phyloP scores from a whole-genome alignment of 768 basidiomycete genomes.

The Cubamyces sp. region DNA sequence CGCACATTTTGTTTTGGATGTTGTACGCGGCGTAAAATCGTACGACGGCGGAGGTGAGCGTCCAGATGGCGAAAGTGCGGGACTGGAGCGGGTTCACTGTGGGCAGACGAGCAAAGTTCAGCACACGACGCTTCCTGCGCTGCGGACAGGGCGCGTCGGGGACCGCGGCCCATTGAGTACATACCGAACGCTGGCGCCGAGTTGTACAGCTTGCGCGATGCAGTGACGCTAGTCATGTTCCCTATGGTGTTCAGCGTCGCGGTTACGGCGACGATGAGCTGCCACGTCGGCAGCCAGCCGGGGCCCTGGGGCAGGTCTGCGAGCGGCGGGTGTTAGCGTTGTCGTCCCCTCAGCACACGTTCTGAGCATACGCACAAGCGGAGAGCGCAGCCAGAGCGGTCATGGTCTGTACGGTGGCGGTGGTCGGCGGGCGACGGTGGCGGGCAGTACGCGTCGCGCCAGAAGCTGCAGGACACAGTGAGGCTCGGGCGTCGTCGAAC shows the following conservation, averaged over 20 bases:
- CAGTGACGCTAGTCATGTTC: constrained; percentile 75
- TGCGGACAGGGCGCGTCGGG: not conserved
- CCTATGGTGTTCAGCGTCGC: constrained; percentile 88
- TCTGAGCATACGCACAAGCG: constrained; percentile 23
- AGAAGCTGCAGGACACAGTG: not conserved
- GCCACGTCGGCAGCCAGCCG: constrained; percentile 87
- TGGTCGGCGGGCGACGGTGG: not conserved
- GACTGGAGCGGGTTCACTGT: constrained; percentile 87
- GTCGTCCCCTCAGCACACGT: not conserved
- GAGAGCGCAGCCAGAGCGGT: constrained; percentile 19
- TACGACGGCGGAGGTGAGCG: constrained; percentile 80
- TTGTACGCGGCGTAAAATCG: constrained; percentile 90
- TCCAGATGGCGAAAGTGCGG: constrained; percentile 92
- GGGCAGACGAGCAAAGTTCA: not conserved
- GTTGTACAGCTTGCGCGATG: constrained; percentile 80
- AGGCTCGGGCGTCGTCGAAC: constrained; percentile 1
- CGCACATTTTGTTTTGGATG: constrained; percentile 80
- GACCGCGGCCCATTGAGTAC: not conserved
- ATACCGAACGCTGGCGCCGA: constrained; percentile 40
- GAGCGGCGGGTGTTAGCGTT: not conserved
- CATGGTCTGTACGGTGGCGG: constrained; percentile 4
- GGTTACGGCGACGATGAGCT: constrained; percentile 75
- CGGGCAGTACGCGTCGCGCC: not conserved
- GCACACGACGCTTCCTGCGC: not conserved
- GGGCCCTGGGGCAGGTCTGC: constrained; percentile 58